Conservation (phyloP, 2,329 filamentous ascomycete species). For the Arachnomyces sp. region DNA sequence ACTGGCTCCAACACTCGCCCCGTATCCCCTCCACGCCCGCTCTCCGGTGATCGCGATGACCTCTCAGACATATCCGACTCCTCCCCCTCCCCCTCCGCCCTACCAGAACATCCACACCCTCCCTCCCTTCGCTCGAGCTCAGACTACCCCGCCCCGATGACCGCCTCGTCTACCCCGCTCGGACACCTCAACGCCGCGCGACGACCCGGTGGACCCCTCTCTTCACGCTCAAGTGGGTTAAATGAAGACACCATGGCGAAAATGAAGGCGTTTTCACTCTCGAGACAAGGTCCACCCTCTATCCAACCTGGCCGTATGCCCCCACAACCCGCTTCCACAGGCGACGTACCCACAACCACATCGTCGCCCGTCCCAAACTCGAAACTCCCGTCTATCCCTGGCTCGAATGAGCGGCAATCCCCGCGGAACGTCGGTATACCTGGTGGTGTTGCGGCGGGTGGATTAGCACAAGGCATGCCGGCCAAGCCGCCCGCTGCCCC, state of each 20-base stretch:
- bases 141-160: slow-evolving; percentile 46
- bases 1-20: too few species aligned
- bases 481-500: slow-evolving; percentile 36
- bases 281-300: slow-evolving; percentile 50
- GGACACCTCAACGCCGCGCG: slow-evolving; percentile 65
- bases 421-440: slow-evolving; percentile 4
- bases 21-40: background rate
- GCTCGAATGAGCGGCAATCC: slow-evolving; percentile 5
- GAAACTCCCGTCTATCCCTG: background rate
- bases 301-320: slow-evolving; percentile 17
- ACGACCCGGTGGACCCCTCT: slow-evolving; percentile 34
- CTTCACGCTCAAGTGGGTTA: slow-evolving; percentile 41
- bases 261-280: slow-evolving; percentile 62
- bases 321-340: slow-evolving; percentile 27
- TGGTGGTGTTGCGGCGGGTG: slow-evolving; percentile 8
- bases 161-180: slow-evolving; percentile 71
- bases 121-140: slow-evolving; percentile 20
- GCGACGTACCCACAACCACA: slow-evolving; percentile 20
- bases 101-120: slow-evolving; percentile 13
- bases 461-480: slow-evolving; percentile 19
- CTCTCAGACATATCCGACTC: slow-evolving; percentile 39
- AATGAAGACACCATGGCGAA: slow-evolving; percentile 59
- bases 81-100: slow-evolving; percentile 42
- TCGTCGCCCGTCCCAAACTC: slow-evolving; percentile 5
- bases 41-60: slow-evolving; percentile 1